phyloP scores from a whole-genome alignment of 306 rosid species.

The Chamaecrista fasciculata region DNA sequence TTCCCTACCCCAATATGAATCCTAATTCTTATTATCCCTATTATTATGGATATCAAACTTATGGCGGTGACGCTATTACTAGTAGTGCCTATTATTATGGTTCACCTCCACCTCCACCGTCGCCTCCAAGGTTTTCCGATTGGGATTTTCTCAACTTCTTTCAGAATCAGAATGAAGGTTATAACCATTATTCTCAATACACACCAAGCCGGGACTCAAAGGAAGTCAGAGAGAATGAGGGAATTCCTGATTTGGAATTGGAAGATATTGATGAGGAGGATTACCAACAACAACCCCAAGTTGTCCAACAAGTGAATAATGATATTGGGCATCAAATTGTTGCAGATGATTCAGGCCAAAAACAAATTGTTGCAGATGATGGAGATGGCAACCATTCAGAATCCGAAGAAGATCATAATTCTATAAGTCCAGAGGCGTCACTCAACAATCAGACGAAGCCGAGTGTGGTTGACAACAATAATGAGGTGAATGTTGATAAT shows the following conservation, averaged over 20 bases:
- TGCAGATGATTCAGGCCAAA: slow-evolving; percentile 37
- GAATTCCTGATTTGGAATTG: slow-evolving; percentile 94
- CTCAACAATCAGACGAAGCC: slow-evolving; percentile 49
- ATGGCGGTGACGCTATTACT: slow-evolving; percentile 44
- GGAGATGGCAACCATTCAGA: slow-evolving; percentile 33
- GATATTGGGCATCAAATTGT: slow-evolving; percentile 52
- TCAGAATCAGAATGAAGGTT: slow-evolving; percentile 37
- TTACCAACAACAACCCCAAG: slow-evolving; percentile 51
- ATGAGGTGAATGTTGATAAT: no score
- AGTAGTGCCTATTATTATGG: slow-evolving; percentile 33
- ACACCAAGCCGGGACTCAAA: slow-evolving; percentile 67
- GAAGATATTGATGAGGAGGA: no score
- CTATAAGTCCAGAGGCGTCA: slow-evolving; percentile 25
- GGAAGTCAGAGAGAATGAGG: slow-evolving; percentile 79
- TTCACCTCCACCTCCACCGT: slow-evolving; percentile 74
- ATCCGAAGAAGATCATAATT: slow-evolving; percentile 22
- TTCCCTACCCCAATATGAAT: not conserved
- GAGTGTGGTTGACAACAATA: slow-evolving; percentile 51
- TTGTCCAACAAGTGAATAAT: slow-evolving; percentile 67
- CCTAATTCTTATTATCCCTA: slow-evolving; percentile 20
- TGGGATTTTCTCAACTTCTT: slow-evolving; percentile 83
- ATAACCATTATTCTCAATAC: slow-evolving; percentile 45
- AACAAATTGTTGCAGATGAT: slow-evolving; percentile 46
- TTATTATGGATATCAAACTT: slow-evolving; percentile 30
- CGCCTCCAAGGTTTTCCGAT: slow-evolving; percentile 67